Conservation (phyloP, 371 early-diverging fungal species). For the Dichotomocladium elegans region DNA sequence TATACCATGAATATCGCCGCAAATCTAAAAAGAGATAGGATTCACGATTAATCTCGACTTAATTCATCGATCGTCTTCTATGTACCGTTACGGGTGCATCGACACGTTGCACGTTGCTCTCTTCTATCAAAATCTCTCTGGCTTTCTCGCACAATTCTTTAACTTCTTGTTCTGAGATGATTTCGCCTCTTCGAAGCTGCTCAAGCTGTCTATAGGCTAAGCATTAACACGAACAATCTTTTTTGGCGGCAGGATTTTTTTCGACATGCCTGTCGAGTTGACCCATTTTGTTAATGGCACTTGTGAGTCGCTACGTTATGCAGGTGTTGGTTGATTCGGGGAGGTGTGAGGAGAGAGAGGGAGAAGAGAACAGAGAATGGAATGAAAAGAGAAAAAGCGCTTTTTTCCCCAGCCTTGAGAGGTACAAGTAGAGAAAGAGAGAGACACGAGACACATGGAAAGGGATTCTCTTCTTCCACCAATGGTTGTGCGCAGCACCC, state of each 20-base stretch:
- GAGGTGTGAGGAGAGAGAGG: neutral
- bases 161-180: conserved; percentile 90
- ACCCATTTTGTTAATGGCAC: conserved; percentile 33
- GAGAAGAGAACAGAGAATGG: neutral
- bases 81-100: conserved; percentile 95
- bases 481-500: too few species aligned
- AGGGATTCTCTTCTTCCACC: too few species aligned
- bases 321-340: too few species aligned
- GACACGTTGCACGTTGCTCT: conserved; percentile 93
- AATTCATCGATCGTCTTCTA: neutral
- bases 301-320: too few species aligned
- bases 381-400: neutral
- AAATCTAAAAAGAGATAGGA: conserved; percentile 61
- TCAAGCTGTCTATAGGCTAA: conserved; percentile 81
- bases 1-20: conserved; percentile 97
- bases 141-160: conserved; percentile 92
- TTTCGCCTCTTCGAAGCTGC: conserved; percentile 84
- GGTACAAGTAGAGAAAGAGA: neutral
- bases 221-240: too few species aligned
- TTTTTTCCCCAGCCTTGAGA: too few species aligned
- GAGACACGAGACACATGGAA: neutral
- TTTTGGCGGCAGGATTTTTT: too few species aligned
- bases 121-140: conserved; percentile 91
- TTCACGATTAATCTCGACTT: neutral
- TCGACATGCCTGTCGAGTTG: conserved; percentile 22